A percentile compares a stretch with the other conserved stretches of the same genome.
These are phyloP conservation scores for Leishmania lainsoni DNA, from an alignment of 208 protist species.

Conservation along the genomic window DNA sequence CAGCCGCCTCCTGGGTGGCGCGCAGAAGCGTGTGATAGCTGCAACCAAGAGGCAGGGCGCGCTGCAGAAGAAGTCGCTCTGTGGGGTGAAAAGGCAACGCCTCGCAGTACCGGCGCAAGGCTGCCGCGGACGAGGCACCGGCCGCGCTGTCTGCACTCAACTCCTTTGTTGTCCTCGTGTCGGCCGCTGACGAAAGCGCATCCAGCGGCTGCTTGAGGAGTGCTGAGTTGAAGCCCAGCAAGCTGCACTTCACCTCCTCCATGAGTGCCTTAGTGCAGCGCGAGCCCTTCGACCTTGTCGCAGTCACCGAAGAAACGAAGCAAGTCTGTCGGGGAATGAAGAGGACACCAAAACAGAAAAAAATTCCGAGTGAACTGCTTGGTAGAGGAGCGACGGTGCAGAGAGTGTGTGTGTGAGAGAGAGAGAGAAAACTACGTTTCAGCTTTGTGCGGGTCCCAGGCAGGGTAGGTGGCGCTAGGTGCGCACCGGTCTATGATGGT, in stretches of 20 bases:
- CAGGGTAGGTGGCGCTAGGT: neutral
- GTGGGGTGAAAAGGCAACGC: slow-evolving; percentile 63
- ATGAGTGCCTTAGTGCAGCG: slow-evolving; percentile 30
- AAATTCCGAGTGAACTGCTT: neutral
- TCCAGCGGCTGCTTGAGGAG: slow-evolving; percentile 30
- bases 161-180: neutral
- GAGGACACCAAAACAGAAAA: neutral
- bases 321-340: neutral
- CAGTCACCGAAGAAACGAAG: neutral
- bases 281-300: neutral
- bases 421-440: neutral
- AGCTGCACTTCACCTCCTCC: slow-evolving; percentile 85
- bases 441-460: neutral
- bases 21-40: slow-evolving; percentile 45
- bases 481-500: neutral
- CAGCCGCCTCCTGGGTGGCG: slow-evolving; percentile 38
- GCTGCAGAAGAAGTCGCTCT: slow-evolving; percentile 53
- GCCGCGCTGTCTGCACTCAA: neutral
- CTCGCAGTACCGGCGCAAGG: slow-evolving; percentile 18
- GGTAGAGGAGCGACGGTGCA: neutral
- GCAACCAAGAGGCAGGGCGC: slow-evolving; percentile 58
- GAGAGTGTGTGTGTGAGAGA: neutral
- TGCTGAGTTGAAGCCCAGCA: slow-evolving; percentile 76
- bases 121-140: neutral
- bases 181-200: neutral